A percentile compares a stretch with the other conserved stretches of the same genome.
phyloP scores from a whole-genome alignment of 495 filamentous ascomycete genomes.

The Hypoxylon subgilvum region DNA sequence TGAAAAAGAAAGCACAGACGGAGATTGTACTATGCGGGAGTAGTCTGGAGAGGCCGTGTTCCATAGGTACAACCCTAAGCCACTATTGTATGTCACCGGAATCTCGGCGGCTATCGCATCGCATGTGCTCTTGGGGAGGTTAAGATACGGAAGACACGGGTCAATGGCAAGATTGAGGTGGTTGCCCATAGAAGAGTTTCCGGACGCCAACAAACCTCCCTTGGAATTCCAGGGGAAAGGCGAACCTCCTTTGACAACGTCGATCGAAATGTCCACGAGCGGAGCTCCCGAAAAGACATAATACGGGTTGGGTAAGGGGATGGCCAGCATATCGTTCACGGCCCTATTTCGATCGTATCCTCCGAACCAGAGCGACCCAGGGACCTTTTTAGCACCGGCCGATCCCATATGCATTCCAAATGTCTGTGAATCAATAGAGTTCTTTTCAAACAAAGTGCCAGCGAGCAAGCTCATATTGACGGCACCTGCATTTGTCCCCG shows the following conservation, averaged over 20 bases:
- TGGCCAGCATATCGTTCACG: conserved; percentile 11
- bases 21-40: conserved; percentile 46
- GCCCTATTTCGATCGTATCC: conserved; percentile 26
- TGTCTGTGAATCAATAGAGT: conserved; percentile 20
- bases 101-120: conserved; percentile 51
- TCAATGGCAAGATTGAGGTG: conserved; percentile 12
- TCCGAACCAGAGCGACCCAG: conserved; percentile 18
- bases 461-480: conserved; percentile 18
- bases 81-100: conserved; percentile 46
- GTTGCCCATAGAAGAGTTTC: conserved; percentile 18
- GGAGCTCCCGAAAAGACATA: conserved; percentile 8
- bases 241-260: conserved; percentile 21
- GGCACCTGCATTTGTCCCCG: background rate
- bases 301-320: conserved; percentile 13
- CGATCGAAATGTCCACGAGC: conserved; percentile 20
- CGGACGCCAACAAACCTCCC: conserved; percentile 13
- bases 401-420: conserved; percentile 28
- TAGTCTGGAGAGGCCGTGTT: conserved; percentile 48
- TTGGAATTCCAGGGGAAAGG: conserved; percentile 23
- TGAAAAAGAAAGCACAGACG: conserved; percentile 54
- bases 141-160: conserved; percentile 48
- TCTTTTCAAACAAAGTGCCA: conserved; percentile 9
- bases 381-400: background rate
- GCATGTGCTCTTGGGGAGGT: conserved; percentile 55
- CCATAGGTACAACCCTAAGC: conserved; percentile 56